Conservation (phyloP, 2,329 filamentous ascomycete genomes). For the Calonectria montana region DNA sequence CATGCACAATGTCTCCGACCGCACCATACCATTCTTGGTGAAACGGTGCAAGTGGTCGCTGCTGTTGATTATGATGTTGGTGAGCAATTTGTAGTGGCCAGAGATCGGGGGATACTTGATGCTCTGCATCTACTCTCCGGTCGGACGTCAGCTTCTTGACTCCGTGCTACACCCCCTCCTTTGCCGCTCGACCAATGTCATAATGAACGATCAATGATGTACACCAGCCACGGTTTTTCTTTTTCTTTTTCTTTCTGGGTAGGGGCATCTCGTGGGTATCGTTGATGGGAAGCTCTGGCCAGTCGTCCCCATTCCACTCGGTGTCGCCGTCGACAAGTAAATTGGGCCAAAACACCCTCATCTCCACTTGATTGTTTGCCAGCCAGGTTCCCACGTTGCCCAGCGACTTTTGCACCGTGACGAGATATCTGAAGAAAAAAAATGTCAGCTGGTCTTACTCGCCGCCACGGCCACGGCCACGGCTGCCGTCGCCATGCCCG, state of each 20-base stretch:
- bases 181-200: conserved; percentile 67
- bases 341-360: conserved; percentile 79
- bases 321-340: conserved; percentile 72
- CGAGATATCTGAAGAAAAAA: conserved; percentile 78
- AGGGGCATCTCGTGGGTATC: conserved; percentile 59
- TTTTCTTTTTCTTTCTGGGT: too few relatives aligned
- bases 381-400: conserved; percentile 71
- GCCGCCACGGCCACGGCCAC: neutral
- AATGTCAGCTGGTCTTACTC: conserved; percentile 66
- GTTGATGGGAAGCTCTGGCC: conserved; percentile 68
- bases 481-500: neutral
- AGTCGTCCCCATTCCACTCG: conserved; percentile 79
- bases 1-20: conserved; percentile 62
- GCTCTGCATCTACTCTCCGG: conserved; percentile 75
- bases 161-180: conserved; percentile 68
- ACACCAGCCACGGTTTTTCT: conserved; percentile 78
- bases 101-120: conserved; percentile 75
- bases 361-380: conserved; percentile 64
- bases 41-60: neutral
- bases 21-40: conserved; percentile 16
- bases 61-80: conserved; percentile 31
- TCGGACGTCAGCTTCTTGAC: conserved; percentile 76
- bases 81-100: conserved; percentile 76
- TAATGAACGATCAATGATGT: conserved; percentile 79
- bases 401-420: conserved; percentile 78